Evolutionary conservation across 495 filamentous ascomycete genomes (phyloP), one percentile per base, ranked within the genome.

Genomic region (Trichoderma gamsii): DNA sequence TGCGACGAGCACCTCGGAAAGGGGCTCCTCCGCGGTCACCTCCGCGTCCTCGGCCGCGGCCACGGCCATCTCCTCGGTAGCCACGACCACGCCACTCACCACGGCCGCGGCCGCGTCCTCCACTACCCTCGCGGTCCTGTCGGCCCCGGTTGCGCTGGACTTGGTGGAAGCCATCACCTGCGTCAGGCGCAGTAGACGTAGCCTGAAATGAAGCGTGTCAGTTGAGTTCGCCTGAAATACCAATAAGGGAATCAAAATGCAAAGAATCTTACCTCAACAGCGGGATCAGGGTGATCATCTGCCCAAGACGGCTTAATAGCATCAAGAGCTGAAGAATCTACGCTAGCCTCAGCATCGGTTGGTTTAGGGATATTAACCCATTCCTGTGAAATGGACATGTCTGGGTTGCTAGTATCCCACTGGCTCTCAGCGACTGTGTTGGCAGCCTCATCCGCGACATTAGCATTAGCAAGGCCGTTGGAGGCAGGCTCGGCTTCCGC

Each of bases 291-390:
- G 66, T 86, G 82, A 51, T 89, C 87, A 71, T 91, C 87, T n/a
- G 88, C 87, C 86, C 87, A 90, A 74, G 85, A 87, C 67, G 84
- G 82, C n/a, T 79, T 78, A 68, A 82, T 84, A 66, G 77, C 76
- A 41, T 78, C 75, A 27, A 84, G 79, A 25, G 84, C 86, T 29
- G 87, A 83, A 9, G 84, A 87, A 12, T 86, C 85, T n/a, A 83
- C 74, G 21, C 85, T 84, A 70, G 83, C 88, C 63, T 95, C 92
- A 15, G 89, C 89, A 76, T 96, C 92, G 44, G 86, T 80, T 46
- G 90, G 86, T 73, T 83, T 85, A 75, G 78, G 75, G 6, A 79
- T 76, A 63, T 92, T 86, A 64, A 93, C 88, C 89, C 88, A 96
- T 69, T 86, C 86, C 71, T 95, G 90, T 63, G 83, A 77, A 77